Conservation (phyloP, 2,329 filamentous ascomycete species). For the Penicillium sp. region DNA sequence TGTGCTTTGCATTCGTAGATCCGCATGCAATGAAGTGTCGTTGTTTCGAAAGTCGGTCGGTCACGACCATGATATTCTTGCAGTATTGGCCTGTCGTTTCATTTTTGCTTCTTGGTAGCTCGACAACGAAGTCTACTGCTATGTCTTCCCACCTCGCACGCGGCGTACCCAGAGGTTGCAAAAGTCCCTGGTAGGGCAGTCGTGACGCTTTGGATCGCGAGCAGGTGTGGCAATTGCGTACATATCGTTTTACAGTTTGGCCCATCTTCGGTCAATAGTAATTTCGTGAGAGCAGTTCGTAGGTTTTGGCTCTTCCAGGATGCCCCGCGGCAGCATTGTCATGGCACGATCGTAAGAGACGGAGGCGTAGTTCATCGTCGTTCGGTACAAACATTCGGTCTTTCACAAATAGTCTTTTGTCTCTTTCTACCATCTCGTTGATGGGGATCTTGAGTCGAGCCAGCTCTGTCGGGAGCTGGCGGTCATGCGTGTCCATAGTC, state of each 20-base stretch:
- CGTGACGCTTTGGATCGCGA: neutral
- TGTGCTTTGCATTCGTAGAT: neutral
- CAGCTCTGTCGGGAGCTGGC: too few relatives aligned
- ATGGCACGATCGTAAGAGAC: neutral
- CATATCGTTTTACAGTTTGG: neutral
- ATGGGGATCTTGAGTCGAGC: too few relatives aligned
- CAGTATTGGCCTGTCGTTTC: too few relatives aligned
- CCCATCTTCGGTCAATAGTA: neutral
- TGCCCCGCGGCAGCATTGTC: neutral
- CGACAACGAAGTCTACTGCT: too few relatives aligned
- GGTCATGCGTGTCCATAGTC: too few relatives aligned
- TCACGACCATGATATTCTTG: too few relatives aligned
- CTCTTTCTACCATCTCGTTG: too few relatives aligned
- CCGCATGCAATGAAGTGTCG: slow-evolving; percentile 5
- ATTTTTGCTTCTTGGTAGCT: too few relatives aligned
- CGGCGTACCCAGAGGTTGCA: neutral
- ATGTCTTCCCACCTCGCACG: too few relatives aligned
- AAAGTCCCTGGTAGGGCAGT: neutral
- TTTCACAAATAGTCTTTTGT: neutral
- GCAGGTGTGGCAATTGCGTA: slow-evolving; percentile 3
- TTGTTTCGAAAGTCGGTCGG: slow-evolving; percentile 13
- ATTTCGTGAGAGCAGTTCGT: neutral
- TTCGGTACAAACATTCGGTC: neutral
- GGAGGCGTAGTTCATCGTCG: neutral
- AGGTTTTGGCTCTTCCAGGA: neutral